These are phyloP conservation scores for Geranomyces michiganensis DNA, from an alignment of 192 early-diverging fungal genomes.

Conservation along the genomic window DNA sequence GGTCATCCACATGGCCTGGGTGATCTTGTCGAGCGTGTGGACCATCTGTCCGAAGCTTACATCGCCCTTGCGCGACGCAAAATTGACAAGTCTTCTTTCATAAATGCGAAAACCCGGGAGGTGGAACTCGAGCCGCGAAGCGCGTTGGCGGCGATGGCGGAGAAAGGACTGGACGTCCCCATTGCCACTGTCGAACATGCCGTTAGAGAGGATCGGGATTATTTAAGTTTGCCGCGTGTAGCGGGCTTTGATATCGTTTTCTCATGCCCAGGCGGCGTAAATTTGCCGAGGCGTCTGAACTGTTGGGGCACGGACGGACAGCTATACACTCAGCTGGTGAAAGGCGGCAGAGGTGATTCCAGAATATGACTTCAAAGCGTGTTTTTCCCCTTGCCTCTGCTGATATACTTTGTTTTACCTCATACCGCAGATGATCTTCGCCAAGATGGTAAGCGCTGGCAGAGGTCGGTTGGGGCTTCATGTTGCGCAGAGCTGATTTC, in stretches of 20 bases:
- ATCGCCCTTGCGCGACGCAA: constrained; percentile 42
- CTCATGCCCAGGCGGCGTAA: constrained; percentile 49
- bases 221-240: constrained; percentile 39
- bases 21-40: constrained; percentile 36
- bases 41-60: constrained; percentile 49
- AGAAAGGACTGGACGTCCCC: constrained; percentile 38
- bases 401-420: not conserved
- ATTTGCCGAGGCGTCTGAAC: constrained; percentile 49
- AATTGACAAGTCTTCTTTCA: constrained; percentile 6
- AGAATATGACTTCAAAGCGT: not conserved
- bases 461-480: not conserved
- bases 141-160: constrained; percentile 27
- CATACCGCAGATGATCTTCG: constrained; percentile 64
- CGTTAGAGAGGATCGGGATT: constrained; percentile 31
- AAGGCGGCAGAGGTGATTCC: constrained; percentile 36
- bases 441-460: constrained; percentile 59
- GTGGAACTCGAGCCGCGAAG: constrained; percentile 28
- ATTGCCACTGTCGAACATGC: constrained; percentile 41
- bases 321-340: constrained; percentile 51
- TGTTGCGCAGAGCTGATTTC: not conserved
- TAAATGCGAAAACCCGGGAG: not conserved
- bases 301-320: constrained; percentile 45
- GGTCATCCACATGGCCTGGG: constrained; percentile 14
- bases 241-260: constrained; percentile 37
- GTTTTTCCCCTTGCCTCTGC: constrained; percentile 7